Conservation (phyloP, 1,139 yeast species). For the Scheffersomyces parashehatae region DNA sequence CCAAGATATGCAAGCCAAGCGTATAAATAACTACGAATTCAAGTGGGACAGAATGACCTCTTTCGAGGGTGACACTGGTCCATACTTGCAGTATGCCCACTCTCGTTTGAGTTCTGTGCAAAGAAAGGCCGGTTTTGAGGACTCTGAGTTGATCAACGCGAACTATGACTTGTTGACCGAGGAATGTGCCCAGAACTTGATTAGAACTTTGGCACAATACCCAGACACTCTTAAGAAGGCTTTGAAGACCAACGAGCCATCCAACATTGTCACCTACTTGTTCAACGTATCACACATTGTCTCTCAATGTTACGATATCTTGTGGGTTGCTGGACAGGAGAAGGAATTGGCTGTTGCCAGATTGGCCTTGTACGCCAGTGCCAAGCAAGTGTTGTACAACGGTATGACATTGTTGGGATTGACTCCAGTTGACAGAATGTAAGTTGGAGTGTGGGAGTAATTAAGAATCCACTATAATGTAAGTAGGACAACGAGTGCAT, state of each 20-base stretch:
- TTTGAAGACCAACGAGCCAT: slow-evolving; percentile 83
- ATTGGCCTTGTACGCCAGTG: slow-evolving; percentile 87
- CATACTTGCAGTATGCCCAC: slow-evolving; percentile 97
- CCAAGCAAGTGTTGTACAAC: slow-evolving; percentile 85
- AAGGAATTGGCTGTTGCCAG: slow-evolving; percentile 87
- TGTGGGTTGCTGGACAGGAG: slow-evolving; percentile 98
- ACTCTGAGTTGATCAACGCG: slow-evolving; percentile 54
- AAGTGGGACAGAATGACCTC: slow-evolving; percentile 99
- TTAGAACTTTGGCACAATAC: slow-evolving; percentile 83
- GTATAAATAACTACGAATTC: slow-evolving; percentile 93
- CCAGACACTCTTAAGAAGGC: slow-evolving; percentile 91
- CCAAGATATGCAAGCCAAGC: slow-evolving; percentile 98
- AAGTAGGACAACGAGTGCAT: no score
- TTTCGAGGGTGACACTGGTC: slow-evolving; percentile 99
- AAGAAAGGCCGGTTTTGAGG: slow-evolving; percentile 68
- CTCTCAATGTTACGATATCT: slow-evolving; percentile 89
- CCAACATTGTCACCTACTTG: slow-evolving; percentile 90
- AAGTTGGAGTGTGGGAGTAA: slow-evolving; percentile 13
- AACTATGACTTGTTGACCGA: slow-evolving; percentile 73
- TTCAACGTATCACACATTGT: slow-evolving; percentile 92
- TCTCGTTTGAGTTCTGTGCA: slow-evolving; percentile 94
- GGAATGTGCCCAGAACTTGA: slow-evolving; percentile 69
- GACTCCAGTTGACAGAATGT: slow-evolving; percentile 99
- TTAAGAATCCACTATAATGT: no score
- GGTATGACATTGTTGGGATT: slow-evolving; percentile 92